Evolutionary conservation across 2,329 filamentous ascomycete genomes (phyloP).

Genomic region (Neopestalotiopsis rosae): DNA sequence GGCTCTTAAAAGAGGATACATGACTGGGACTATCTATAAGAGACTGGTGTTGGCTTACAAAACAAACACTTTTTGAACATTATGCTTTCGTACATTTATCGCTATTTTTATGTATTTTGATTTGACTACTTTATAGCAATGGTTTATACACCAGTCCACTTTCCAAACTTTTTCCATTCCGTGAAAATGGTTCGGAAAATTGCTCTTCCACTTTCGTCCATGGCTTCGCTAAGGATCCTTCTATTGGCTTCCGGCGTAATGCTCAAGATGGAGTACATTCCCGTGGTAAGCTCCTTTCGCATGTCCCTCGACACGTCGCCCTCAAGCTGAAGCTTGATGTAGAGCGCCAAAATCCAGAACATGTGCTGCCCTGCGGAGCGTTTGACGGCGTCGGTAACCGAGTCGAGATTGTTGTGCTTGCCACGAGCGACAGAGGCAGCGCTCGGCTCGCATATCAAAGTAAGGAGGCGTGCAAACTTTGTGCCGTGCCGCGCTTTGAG

Average conservation of each 20-base stretch:
- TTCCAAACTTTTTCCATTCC: conserved; percentile 66
- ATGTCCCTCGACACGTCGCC: conserved; percentile 53
- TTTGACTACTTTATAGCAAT: not conserved
- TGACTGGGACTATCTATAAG: too few species aligned
- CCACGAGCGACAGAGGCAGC: conserved; percentile 58
- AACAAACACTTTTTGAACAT: too few species aligned
- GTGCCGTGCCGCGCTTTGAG: conserved; percentile 51
- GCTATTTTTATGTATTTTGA: too few species aligned
- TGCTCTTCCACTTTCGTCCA: conserved; percentile 64
- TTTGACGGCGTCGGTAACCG: conserved; percentile 65
- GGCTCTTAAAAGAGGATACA: too few species aligned
- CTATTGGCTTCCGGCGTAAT: conserved; percentile 60
- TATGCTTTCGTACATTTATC: too few species aligned
- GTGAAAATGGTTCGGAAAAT: conserved; percentile 64
- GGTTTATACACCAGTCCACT: conserved; percentile 63
- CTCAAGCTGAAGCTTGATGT: conserved; percentile 67
- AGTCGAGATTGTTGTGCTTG: conserved; percentile 55
- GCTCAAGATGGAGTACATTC: conserved; percentile 63
- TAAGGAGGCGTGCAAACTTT: conserved; percentile 60
- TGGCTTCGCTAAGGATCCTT: conserved; percentile 62
- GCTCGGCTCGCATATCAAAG: conserved; percentile 64
- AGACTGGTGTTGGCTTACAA: too few species aligned
- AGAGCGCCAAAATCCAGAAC: conserved; percentile 64
- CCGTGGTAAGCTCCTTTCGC: conserved; percentile 61
- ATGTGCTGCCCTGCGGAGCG: conserved; percentile 66